phyloP scores from a whole-genome alignment of 345 rosid species.

The Salix purpurea region DNA sequence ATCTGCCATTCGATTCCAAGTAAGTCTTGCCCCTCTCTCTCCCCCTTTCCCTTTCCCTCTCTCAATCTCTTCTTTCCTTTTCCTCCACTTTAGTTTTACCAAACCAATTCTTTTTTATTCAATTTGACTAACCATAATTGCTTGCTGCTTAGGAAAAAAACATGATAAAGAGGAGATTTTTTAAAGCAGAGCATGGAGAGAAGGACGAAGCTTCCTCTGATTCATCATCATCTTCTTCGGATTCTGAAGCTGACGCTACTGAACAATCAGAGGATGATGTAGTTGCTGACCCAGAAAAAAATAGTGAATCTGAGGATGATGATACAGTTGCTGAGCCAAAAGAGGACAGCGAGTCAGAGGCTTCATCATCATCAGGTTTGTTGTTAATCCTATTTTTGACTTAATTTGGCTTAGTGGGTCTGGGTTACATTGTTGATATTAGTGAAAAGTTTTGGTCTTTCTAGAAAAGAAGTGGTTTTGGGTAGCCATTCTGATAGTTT shows the following conservation, averaged over 20 bases:
- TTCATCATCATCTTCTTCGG: conserved; percentile 59
- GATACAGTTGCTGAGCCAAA: conserved; percentile 29
- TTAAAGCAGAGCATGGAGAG: conserved; percentile 70
- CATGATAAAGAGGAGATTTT: conserved; percentile 86
- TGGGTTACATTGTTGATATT: neutral
- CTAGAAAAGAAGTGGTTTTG: neutral
- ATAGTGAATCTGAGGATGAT: conserved; percentile 33
- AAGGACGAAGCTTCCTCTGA: conserved; percentile 49
- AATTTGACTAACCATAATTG: neutral
- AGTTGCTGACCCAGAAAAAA: conserved; percentile 26
- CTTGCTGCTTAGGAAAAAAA: neutral
- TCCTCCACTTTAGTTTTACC: neutral
- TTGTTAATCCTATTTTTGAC: neutral
- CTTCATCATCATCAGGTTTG: conserved; percentile 59
- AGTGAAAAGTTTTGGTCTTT: neutral
- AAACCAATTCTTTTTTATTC: neutral
- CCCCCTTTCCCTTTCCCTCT: too few species aligned
- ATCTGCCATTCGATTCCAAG: neutral
- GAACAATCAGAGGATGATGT: conserved; percentile 44
- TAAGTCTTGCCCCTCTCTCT: neutral
- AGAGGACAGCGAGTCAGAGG: conserved; percentile 23
- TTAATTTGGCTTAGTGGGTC: neutral
- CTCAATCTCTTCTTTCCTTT: too few species aligned
- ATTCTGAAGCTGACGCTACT: conserved; percentile 51
- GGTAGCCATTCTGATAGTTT: neutral